phyloP scores from a whole-genome alignment of 352 stramenopile genomes.

The Phytophthora boehmeriae region DNA sequence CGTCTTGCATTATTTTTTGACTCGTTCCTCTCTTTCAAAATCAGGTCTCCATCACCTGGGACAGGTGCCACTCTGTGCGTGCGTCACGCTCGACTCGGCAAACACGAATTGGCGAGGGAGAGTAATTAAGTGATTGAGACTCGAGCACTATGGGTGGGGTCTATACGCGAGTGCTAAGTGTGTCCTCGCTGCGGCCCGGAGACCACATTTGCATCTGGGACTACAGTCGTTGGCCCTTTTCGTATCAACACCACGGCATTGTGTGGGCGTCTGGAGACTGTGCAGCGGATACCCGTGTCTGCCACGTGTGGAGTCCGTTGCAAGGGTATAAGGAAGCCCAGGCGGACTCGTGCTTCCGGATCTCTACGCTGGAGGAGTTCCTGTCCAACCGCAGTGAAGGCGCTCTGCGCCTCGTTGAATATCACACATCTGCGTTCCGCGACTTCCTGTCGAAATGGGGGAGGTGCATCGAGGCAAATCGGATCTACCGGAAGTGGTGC shows the following conservation, averaged over 20 bases:
- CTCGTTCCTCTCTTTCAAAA: conserved; percentile 28
- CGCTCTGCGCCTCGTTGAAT: conserved; percentile 70
- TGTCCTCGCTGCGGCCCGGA: conserved; percentile 62
- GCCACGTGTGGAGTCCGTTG: conserved; percentile 77
- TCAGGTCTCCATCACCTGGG: conserved; percentile 19
- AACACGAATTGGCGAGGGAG: conserved; percentile 8
- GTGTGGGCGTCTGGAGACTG: conserved; percentile 62
- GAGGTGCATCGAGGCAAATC: conserved; percentile 76
- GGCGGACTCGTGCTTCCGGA: conserved; percentile 76
- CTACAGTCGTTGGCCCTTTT: conserved; percentile 74
- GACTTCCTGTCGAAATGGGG: conserved; percentile 74
- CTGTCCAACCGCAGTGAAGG: conserved; percentile 56
- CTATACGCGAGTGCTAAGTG: conserved; percentile 65
- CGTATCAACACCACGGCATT: conserved; percentile 81
- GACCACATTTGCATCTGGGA: conserved; percentile 84
- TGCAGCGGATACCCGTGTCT: conserved; percentile 59
- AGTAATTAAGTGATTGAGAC: conserved; percentile 1
- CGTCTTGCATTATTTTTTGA: no score
- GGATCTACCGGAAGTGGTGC: conserved; percentile 74
- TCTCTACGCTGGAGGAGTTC: conserved; percentile 78
- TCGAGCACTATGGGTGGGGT: conserved; percentile 51
- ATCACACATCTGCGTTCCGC: conserved; percentile 70
- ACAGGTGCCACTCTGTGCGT: conserved; percentile 21
- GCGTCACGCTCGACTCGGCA: conserved; percentile 3
- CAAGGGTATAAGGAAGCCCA: conserved; percentile 59